phyloP scores from a whole-genome alignment of 2,329 filamentous ascomycete genomes.

The Achaetomium macrosporum region DNA sequence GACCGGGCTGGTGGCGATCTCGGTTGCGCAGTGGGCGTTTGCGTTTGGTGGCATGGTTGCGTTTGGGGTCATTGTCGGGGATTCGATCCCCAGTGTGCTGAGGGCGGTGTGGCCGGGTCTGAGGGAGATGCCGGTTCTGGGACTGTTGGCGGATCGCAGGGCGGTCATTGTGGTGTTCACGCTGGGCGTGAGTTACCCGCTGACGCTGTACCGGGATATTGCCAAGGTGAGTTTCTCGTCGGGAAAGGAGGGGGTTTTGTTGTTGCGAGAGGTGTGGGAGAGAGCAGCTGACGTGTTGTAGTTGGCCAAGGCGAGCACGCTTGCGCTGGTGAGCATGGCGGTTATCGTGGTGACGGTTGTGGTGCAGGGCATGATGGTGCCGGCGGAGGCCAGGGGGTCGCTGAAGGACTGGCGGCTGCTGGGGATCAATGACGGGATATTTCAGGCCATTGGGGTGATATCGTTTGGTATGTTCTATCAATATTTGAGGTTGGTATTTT shows the following conservation, averaged over 20 bases:
- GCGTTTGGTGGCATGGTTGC: slow-evolving; percentile 98
- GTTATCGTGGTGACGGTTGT: slow-evolving; percentile 85
- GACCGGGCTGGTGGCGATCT: slow-evolving; percentile 80
- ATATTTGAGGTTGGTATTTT: not conserved
- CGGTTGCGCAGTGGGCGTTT: slow-evolving; percentile 91
- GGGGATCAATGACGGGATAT: slow-evolving; percentile 79
- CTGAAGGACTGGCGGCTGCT: slow-evolving; percentile 61
- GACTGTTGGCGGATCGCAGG: slow-evolving; percentile 73
- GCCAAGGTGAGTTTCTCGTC: slow-evolving; percentile 64
- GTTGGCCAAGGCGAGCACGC: slow-evolving; percentile 91
- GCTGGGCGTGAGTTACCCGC: slow-evolving; percentile 77
- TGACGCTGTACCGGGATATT: slow-evolving; percentile 94
- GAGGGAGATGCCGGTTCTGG: slow-evolving; percentile 65
- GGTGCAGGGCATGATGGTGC: slow-evolving; percentile 72
- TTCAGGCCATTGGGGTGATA: slow-evolving; percentile 95
- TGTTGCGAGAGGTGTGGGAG: not conserved
- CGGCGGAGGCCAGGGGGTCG: slow-evolving; percentile 63
- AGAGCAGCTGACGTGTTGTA: slow-evolving; percentile 33
- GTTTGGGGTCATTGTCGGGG: slow-evolving; percentile 94
- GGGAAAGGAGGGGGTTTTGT: not conserved
- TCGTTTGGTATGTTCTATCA: slow-evolving; percentile 66
- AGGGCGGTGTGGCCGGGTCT: slow-evolving; percentile 74
- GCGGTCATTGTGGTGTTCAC: slow-evolving; percentile 86
- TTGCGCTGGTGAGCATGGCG: slow-evolving; percentile 88
- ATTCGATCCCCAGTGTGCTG: slow-evolving; percentile 90